These are phyloP conservation scores for Trypanosoma platydactyli DNA, from an alignment of 208 protist genomes.

Conservation along the genomic window DNA sequence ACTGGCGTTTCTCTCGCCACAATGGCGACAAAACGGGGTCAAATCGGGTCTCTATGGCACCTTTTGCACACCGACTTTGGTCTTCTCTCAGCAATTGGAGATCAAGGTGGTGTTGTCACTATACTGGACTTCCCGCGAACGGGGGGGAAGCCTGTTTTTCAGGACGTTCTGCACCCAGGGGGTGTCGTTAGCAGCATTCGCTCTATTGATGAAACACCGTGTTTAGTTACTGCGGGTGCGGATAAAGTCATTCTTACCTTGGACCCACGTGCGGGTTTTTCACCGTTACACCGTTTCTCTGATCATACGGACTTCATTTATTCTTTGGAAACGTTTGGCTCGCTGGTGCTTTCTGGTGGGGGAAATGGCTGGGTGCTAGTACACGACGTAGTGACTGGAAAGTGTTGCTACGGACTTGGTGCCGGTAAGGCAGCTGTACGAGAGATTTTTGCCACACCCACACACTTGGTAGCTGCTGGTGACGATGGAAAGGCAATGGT, in stretches of 20 bases:
- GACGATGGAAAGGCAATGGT: slow-evolving; percentile 88
- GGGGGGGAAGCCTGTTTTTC: slow-evolving; percentile 45
- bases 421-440: slow-evolving; percentile 73
- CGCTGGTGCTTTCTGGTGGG: slow-evolving; percentile 62
- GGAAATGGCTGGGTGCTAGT: slow-evolving; percentile 86
- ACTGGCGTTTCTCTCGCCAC: slow-evolving; percentile 50
- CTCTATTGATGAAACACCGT: slow-evolving; percentile 32
- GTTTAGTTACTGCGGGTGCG: slow-evolving; percentile 77
- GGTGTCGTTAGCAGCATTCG: slow-evolving; percentile 72
- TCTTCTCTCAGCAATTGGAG: slow-evolving; percentile 59
- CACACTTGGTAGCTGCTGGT: slow-evolving; percentile 57
- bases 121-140: slow-evolving; percentile 58
- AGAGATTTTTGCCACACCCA: slow-evolving; percentile 53
- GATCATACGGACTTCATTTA: slow-evolving; percentile 87
- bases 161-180: slow-evolving; percentile 62
- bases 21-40: slow-evolving; percentile 60
- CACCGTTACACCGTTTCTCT: slow-evolving; percentile 39
- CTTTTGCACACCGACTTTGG: slow-evolving; percentile 36
- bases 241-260: slow-evolving; percentile 71
- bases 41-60: slow-evolving; percentile 63
- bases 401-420: slow-evolving; percentile 77
- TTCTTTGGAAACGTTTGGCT: slow-evolving; percentile 63
- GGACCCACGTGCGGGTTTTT: slow-evolving; percentile 60
- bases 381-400: slow-evolving; percentile 59
- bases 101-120: slow-evolving; percentile 71